These are phyloP conservation scores for Chrysanthemum seticuspe DNA, from an alignment of 129 eudicot species.

Conservation along the genomic window DNA sequence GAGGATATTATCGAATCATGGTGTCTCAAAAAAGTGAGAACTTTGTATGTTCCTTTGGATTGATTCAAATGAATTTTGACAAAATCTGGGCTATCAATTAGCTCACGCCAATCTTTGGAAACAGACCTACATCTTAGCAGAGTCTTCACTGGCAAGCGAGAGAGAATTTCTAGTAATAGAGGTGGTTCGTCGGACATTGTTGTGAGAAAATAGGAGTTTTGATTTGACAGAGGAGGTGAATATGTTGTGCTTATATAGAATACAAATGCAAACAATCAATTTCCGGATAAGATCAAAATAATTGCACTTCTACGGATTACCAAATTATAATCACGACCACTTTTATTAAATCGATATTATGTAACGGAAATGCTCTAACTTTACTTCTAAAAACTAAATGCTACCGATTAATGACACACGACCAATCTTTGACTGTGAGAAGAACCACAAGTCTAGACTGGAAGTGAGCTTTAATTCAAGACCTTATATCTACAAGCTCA, in stretches of 20 bases:
- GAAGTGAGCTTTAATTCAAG: background rate
- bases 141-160: constrained; percentile 21
- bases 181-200: constrained; percentile 30
- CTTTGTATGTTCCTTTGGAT: constrained; percentile 10
- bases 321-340: background rate
- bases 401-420: constrained; percentile 2
- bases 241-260: constrained; percentile 11
- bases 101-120: constrained; percentile 20
- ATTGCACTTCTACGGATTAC: too few relatives aligned
- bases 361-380: constrained; percentile 1
- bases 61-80: constrained; percentile 20
- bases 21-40: constrained; percentile 8
- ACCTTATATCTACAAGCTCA: background rate
- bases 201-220: background rate
- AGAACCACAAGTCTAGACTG: background rate
- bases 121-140: constrained; percentile 24
- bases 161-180: constrained; percentile 12
- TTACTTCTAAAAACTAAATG: background rate
- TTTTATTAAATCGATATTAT: constrained; percentile 3
- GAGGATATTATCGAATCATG: background rate
- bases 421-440: background rate
- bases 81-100: constrained; percentile 26
- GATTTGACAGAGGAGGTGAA: constrained; percentile 14
- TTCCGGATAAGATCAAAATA: background rate
- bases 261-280: constrained; percentile 8